Evolutionary conservation across 1,139 yeast species (phyloP), one percentile per base, ranked within the genome.

Genomic region (Protomyces inouyei): DNA sequence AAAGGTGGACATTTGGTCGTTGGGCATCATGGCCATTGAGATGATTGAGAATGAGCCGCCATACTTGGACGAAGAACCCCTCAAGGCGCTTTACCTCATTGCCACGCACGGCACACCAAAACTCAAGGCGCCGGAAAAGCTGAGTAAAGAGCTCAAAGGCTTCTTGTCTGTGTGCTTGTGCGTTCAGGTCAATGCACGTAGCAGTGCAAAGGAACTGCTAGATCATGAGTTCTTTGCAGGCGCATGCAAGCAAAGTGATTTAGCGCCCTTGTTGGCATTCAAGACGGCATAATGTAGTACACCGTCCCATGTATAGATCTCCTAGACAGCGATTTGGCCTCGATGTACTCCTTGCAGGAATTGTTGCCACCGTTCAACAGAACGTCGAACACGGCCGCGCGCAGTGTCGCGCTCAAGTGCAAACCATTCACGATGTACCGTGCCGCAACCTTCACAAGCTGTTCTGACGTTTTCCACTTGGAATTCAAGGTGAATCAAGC

Each of bases 11-110:
- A 95, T 95, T 48, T 93, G 98, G 98, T 90, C 97, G 2, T 79
- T 93, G 68, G 98, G 98, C 69, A 93, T 93, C 70, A 95, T 93
- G 98, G 88, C 97, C 1, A 93, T 93, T 71, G 98, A 93, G 77
- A 92, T 93, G 98, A 87, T 93, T 69, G 98, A 93, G 77, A 95
- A 96, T 28, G 98, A 93, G 74, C 98, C 98, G 9, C 98, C 98
- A 37, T 93, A 93, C 74, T 80, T 93, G 73, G 93, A 93, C 74
- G 98, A 93, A 75, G 97, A 92, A 75, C 98, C 98, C 12, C 78
- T 89, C 72, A 87, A 86, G 75, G 96, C 95, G 0, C 78, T 89
- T 66, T 93, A 90, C 75, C 78, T 93, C 72, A 93, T 93, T 79
- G 98, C 97, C 14, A 89, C 97, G 0, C 92, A 91, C 73, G 98